Base-by-base conservation (phyloP, 805 yeast genomes). In the Yarrowia divulgata region DNA sequence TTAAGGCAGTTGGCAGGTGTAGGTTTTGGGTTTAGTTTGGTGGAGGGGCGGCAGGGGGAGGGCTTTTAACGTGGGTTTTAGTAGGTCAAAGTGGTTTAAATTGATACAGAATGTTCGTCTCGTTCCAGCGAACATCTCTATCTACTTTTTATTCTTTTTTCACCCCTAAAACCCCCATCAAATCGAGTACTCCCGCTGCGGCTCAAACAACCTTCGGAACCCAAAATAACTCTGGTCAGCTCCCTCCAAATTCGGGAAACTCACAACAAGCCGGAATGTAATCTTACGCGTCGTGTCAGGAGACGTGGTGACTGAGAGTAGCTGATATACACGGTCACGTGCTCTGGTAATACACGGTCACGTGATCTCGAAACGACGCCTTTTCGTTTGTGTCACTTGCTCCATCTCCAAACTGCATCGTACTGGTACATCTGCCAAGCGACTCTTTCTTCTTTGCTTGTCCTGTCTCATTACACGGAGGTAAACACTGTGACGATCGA, bases 201-300 rank as follows among this genome's bases (percentile, higher is more conserved):
- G 57, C 40, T 50, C 40, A 50, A 34, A 29, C 18, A 9, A 35
- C 19, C 19, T 39, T 32, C 54, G 14, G 10, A 49, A 49, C 39
- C 54, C 54, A 49, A 13, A 8, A 9, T 32, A 49, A 49, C 37
- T 23, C 14, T 49, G 19, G 19, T 32, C 54, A 54, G 18, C 34
- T 19, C 10, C 9, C 43, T 37, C 43, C 32, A 54, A 54, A 23
- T 23, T 19, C n/a, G 58, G 60, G 45, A 54, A 54, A 54, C 60
- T 54, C 60, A 54, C 60, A 54, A 54, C 60, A 54, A 54, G 45
- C 39, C 35, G 39, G 60, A 54, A 54, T 54, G 60, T 54, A 35
- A n/a, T n/a, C 29, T 29, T 48, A 19, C 58, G 58, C 58, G 58
- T 52, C 29, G 29, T 23, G 29, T 23, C 29, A 23, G 29, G 29